These are phyloP conservation scores for Pseudovirgaria hyperparasitica DNA, from an alignment of 2,329 filamentous ascomycete genomes.

Conservation along the genomic window DNA sequence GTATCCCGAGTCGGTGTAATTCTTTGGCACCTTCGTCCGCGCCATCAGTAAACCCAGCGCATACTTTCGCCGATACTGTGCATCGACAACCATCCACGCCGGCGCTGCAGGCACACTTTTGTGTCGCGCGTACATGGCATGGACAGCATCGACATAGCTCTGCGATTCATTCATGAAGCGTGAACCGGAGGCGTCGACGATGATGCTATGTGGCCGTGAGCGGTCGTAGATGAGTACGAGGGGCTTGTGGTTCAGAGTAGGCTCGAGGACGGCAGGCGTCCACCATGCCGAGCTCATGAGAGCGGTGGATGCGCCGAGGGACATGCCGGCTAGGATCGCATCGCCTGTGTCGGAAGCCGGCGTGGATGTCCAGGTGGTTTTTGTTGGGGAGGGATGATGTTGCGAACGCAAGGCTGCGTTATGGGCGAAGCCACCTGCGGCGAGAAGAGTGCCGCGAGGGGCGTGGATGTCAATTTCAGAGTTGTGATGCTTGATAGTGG, in stretches of 20 bases:
- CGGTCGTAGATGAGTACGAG: conserved; percentile 15
- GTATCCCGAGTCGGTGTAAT: conserved; percentile 11
- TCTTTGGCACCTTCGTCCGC: conserved; percentile 7
- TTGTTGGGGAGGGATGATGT: conserved; percentile 10
- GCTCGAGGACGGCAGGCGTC: conserved; percentile 19
- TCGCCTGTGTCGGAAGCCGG: conserved; percentile 15
- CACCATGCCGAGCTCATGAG: conserved; percentile 24
- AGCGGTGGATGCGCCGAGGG: conserved; percentile 17
- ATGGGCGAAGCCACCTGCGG: conserved; percentile 24
- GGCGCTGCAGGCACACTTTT: conserved; percentile 13
- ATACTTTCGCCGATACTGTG: conserved; percentile 18
- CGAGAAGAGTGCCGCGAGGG: conserved; percentile 19
- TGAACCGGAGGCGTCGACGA: conserved; percentile 20
- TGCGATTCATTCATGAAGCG: conserved; percentile 25
- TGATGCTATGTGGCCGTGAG: conserved; percentile 20
- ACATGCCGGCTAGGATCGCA: conserved; percentile 15
- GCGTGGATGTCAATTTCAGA: conserved; percentile 11
- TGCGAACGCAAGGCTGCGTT: conserved; percentile 18
- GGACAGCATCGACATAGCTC: conserved; percentile 17
- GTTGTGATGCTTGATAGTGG: conserved; percentile 13
- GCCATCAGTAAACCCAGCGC: conserved; percentile 8
- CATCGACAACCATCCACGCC: conserved; percentile 20
- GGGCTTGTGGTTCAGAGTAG: conserved; percentile 11
- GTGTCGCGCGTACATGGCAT: conserved; percentile 10
- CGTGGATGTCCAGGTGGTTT: conserved; percentile 14